phyloP scores from a whole-genome alignment of 495 filamentous ascomycete genomes.

The Penicillium riverlandense region DNA sequence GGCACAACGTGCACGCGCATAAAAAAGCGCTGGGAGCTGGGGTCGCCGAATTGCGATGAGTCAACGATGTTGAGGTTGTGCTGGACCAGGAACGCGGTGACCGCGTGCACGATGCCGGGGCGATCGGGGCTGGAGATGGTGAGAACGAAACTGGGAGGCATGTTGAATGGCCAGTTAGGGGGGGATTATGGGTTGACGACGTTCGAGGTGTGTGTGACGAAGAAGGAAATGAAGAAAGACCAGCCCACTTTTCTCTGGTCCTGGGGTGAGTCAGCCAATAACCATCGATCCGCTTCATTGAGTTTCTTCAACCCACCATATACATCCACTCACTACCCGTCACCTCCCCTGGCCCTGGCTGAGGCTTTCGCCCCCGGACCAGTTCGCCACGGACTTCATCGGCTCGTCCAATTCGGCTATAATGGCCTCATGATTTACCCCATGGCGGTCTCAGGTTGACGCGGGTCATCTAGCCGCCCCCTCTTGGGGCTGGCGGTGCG shows the following conservation, averaged over 20 bases:
- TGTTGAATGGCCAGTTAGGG: slow-evolving; percentile 22
- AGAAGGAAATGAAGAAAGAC: no score
- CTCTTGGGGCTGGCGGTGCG: not conserved
- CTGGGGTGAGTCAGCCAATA: no score
- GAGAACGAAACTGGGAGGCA: slow-evolving; percentile 54
- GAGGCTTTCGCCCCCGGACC: no score
- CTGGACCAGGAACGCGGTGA: slow-evolving; percentile 60
- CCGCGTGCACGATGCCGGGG: slow-evolving; percentile 68
- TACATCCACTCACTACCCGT: no score
- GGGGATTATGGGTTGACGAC: no score
- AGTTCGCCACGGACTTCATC: no score
- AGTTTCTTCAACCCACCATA: no score
- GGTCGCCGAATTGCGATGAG: slow-evolving; percentile 66
- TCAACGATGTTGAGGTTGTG: slow-evolving; percentile 67
- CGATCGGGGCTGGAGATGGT: slow-evolving; percentile 70
- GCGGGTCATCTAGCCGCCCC: slow-evolving; percentile 6
- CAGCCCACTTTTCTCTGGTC: no score
- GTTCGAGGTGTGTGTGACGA: no score
- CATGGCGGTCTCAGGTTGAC: no score
- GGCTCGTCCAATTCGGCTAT: not conserved
- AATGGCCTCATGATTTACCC: not conserved
- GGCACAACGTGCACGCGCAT: slow-evolving; percentile 69
- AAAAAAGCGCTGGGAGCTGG: slow-evolving; percentile 60
- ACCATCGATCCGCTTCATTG: no score
- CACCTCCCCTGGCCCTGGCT: no score